Evolutionary conservation across 2,329 filamentous ascomycete genomes (phyloP).

Genomic region (Stagonosporopsis cucurbitacearum): DNA sequence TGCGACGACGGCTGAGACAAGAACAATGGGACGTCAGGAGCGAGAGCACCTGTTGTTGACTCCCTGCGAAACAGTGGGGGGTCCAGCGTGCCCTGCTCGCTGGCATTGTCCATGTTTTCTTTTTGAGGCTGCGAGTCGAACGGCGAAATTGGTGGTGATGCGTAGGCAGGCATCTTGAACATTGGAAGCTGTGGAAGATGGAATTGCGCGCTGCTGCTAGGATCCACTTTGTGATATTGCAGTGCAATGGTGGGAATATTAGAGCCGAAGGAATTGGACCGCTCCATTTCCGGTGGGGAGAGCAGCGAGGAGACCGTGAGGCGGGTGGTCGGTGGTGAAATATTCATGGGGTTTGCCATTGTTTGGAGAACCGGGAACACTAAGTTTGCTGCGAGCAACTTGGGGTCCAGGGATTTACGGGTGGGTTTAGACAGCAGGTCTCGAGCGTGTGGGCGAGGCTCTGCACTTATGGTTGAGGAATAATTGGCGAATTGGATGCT

Average conservation of each 20-base stretch:
- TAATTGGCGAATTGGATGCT: conserved; percentile 14
- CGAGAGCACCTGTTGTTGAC: conserved; percentile 32
- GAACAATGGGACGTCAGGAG: conserved; percentile 46
- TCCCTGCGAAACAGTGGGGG: conserved; percentile 43
- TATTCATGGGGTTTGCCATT: conserved; percentile 41
- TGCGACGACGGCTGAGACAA: conserved; percentile 18
- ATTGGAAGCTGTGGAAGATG: conserved; percentile 17
- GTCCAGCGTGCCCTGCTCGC: conserved; percentile 41
- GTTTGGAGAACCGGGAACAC: conserved; percentile 8
- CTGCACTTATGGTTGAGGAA: conserved; percentile 9
- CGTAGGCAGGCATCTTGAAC: conserved; percentile 40
- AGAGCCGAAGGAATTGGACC: conserved; percentile 49
- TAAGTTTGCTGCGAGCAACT: conserved; percentile 28
- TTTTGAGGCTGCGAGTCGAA: conserved; percentile 46
- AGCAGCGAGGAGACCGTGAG: conserved; percentile 49
- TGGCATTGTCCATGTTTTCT: conserved; percentile 43
- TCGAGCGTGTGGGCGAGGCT: neutral
- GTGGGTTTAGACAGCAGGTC: conserved; percentile 15
- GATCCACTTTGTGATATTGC: conserved; percentile 22
- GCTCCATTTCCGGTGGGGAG: conserved; percentile 51
- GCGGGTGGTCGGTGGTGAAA: conserved; percentile 39
- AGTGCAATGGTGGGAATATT: conserved; percentile 32
- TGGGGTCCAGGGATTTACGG: conserved; percentile 18
- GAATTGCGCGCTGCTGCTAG: conserved; percentile 25
- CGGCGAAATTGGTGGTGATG: conserved; percentile 51